Percentiles rank a stretch among this genome's conserved stretches.
phyloP scores from a whole-genome alignment of 164 flowering plant species.

The Macadamia integrifolia region DNA sequence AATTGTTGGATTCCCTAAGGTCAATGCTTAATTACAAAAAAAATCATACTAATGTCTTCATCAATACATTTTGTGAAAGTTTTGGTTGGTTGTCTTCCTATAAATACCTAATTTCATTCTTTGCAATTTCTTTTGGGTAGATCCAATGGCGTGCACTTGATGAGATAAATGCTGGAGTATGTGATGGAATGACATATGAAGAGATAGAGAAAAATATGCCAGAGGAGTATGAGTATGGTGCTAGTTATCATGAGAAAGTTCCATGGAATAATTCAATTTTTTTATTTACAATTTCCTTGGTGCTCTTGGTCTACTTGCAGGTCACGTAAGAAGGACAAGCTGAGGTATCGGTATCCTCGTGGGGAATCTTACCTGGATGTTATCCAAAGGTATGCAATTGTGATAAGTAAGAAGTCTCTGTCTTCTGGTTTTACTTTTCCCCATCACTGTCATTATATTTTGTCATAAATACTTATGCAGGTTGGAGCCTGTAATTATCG shows the following conservation, averaged over 20 bases:
- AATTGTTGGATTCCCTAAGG: slow-evolving; percentile 96
- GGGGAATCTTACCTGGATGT: slow-evolving; percentile 99
- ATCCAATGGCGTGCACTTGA: slow-evolving; percentile 99
- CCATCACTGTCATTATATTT: neutral
- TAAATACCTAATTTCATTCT: slow-evolving; percentile 1
- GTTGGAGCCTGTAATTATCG: slow-evolving; percentile 97
- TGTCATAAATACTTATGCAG: slow-evolving; percentile 32
- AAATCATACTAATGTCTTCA: neutral
- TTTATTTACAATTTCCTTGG: too few species aligned
- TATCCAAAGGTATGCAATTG: slow-evolving; percentile 69
- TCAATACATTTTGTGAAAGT: neutral
- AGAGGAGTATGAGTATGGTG: slow-evolving; percentile 89
- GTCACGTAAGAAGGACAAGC: slow-evolving; percentile 89
- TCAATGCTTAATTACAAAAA: slow-evolving; percentile 17
- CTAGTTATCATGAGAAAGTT: neutral
- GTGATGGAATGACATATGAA: slow-evolving; percentile 99
- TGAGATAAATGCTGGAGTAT: slow-evolving; percentile 96
- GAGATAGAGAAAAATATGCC: slow-evolving; percentile 98
- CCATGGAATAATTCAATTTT: neutral
- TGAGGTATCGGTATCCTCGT: slow-evolving; percentile 96
- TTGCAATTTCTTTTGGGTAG: slow-evolving; percentile 27
- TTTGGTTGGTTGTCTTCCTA: neutral
- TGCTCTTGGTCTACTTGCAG: slow-evolving; percentile 33
- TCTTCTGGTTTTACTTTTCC: neutral
- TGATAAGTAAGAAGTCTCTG: neutral